Evolutionary conservation across 108 stramenopile species (phyloP).

Genomic region (Nitzschia palea): DNA sequence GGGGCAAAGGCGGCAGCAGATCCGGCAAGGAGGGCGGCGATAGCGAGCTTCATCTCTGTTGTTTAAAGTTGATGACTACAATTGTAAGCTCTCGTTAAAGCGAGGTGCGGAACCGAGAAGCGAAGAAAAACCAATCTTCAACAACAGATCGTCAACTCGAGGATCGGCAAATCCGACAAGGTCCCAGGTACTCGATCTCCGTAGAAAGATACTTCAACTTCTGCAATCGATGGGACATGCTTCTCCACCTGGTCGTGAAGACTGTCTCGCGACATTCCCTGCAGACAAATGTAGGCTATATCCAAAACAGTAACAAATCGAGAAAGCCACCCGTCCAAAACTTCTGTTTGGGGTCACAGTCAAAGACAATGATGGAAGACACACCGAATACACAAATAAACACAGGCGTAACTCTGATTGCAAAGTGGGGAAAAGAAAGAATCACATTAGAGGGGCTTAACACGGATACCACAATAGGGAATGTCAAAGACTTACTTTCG

Average conservation of each 20-base stretch:
- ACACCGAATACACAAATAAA: not conserved
- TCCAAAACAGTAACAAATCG: no score
- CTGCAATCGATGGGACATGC: not conserved
- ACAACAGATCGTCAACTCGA: not conserved
- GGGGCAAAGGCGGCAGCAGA: constrained; percentile 80
- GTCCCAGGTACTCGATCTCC: not conserved
- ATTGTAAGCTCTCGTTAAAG: constrained; percentile 1
- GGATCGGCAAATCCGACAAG: not conserved
- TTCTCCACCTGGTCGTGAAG: no score
- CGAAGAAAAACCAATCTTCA: not conserved
- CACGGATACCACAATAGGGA: constrained; percentile 50
- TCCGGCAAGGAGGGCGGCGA: constrained; percentile 60
- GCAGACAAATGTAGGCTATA: no score
- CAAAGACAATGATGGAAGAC: constrained; percentile 2
- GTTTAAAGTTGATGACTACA: constrained; percentile 1
- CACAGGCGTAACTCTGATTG: constrained; percentile 50
- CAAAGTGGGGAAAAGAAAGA: constrained; percentile 81
- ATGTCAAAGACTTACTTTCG: constrained; percentile 63
- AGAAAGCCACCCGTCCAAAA: no score
- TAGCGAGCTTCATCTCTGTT: constrained; percentile 66
- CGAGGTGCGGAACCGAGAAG: not conserved
- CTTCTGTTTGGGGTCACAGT: no score
- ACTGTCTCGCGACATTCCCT: no score
- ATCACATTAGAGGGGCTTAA: constrained; percentile 51
- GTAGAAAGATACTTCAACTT: constrained; percentile 10